Evolutionary conservation across 441 rosid species (phyloP).

Genomic region (Gossypium trilobum): DNA sequence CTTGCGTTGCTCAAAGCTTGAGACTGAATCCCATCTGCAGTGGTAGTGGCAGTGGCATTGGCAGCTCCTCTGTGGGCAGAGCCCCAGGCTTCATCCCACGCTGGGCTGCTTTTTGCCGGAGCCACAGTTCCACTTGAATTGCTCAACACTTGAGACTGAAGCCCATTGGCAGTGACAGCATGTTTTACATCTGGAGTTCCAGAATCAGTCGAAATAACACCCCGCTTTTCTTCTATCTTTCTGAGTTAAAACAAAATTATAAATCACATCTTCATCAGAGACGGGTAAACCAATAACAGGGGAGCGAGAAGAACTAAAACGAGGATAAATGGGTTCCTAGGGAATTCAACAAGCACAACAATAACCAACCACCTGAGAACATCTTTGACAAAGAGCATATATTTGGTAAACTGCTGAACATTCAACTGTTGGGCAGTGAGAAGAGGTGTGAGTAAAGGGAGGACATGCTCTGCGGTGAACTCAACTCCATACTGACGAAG

Average conservation of each 20-base stretch:
- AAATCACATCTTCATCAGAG: background rate
- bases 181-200: slow-evolving; percentile 53
- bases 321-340: no score
- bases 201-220: slow-evolving; percentile 62
- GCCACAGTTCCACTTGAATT: no score
- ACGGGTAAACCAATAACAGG: background rate
- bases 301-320: background rate
- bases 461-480: slow-evolving; percentile 69
- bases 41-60: no score
- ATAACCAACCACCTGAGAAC: slow-evolving; percentile 41
- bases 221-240: slow-evolving; percentile 84
- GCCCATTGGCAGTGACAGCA: background rate
- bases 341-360: background rate
- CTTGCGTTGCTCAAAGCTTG: no score
- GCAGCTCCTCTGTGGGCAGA: no score
- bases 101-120: no score
- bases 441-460: slow-evolving; percentile 66
- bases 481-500: slow-evolving; percentile 63
- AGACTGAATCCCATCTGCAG: no score
- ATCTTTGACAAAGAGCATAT: slow-evolving; percentile 81
- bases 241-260: slow-evolving; percentile 30
- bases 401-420: slow-evolving; percentile 87
- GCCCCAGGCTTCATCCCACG: no score
- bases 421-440: slow-evolving; percentile 78
- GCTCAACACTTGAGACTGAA: no score